Conservation (phyloP, 306 rosid species). For the Acacia melanoxylon region DNA sequence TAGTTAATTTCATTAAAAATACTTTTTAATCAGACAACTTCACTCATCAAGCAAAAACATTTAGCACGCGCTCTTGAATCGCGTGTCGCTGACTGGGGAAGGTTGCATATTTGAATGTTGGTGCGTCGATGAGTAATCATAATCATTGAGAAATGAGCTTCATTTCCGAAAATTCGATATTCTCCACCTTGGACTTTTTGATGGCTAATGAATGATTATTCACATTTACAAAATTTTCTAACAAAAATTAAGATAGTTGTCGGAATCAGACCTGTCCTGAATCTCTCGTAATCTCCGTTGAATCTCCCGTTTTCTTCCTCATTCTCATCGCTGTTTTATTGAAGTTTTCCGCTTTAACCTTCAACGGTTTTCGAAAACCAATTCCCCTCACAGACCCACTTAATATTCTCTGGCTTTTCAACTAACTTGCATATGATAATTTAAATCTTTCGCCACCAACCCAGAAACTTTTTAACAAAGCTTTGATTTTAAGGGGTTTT, state of each 20-base stretch:
- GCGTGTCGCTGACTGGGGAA: no score
- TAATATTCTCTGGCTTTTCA: not conserved
- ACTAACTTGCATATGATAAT: not conserved
- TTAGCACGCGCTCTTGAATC: no score
- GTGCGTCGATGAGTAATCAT: not conserved
- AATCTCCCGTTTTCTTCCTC: not conserved
- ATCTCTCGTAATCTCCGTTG: not conserved
- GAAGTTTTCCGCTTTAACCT: conserved; percentile 14
- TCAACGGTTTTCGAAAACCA: not conserved
- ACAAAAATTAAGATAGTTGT: not conserved
- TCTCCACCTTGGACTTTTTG: not conserved
- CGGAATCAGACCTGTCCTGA: conserved; percentile 21
- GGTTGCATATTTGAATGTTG: not conserved
- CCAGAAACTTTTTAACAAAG: not conserved
- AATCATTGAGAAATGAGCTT: not conserved
- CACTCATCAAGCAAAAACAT: no score
- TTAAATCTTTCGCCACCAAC: conserved; percentile 3
- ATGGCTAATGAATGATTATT: conserved; percentile 16
- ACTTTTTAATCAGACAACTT: no score
- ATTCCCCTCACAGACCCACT: conserved; percentile 14
- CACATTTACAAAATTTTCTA: not conserved
- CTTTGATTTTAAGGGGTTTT: conserved; percentile 13
- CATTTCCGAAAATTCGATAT: not conserved
- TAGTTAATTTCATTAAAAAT: no score
- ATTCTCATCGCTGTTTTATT: not conserved